These are phyloP conservation scores for Letharia columbiana DNA, from an alignment of 495 filamentous ascomycete genomes.

Conservation along the genomic window DNA sequence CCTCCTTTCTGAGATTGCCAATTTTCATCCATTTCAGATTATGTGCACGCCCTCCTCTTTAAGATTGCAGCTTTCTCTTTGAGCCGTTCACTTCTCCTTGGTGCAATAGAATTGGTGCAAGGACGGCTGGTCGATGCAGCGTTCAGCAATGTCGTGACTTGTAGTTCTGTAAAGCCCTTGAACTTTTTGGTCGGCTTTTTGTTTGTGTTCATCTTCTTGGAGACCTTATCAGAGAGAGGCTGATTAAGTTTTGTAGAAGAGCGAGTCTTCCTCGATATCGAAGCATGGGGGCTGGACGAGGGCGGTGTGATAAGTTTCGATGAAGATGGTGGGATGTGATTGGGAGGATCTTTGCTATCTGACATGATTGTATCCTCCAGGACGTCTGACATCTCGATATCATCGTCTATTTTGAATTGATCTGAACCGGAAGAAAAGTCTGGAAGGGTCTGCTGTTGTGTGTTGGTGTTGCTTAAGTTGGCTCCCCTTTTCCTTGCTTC, in stretches of 20 bases:
- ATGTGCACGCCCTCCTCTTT: no score
- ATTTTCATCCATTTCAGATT: no score
- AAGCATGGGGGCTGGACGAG: background rate
- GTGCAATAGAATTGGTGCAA: background rate
- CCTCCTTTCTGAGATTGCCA: no score
- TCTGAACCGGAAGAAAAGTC: background rate
- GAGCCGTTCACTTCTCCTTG: background rate
- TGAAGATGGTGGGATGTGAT: background rate
- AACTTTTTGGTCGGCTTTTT: background rate
- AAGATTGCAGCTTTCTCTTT: background rate
- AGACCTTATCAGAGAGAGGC: background rate
- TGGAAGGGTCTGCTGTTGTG: background rate
- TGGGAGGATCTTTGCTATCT: background rate
- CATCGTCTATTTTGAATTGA: background rate
- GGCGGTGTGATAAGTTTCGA: background rate
- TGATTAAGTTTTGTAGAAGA: background rate
- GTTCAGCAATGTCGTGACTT: background rate
- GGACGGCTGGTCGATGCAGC: background rate
- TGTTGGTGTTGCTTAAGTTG: background rate
- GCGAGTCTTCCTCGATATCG: background rate
- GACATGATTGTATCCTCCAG: background rate
- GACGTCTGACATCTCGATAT: background rate
- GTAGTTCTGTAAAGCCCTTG: background rate
- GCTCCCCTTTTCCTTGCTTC: background rate
- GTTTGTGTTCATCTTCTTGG: background rate